phyloP scores from a whole-genome alignment of 2,329 filamentous ascomycete species.

The Colletotrichum theobromicola region DNA sequence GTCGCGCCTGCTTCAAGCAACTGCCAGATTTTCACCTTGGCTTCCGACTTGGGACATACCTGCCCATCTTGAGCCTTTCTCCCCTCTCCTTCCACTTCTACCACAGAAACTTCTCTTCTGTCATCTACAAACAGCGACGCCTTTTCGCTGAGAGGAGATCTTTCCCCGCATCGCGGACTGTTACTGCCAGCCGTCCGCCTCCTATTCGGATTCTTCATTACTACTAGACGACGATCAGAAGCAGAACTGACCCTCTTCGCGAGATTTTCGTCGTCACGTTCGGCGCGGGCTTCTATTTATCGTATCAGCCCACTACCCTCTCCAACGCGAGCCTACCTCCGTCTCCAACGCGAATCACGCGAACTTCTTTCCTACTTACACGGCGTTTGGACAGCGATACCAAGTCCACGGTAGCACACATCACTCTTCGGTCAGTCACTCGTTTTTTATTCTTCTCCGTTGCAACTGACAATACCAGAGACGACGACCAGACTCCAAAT shows the following conservation, averaged over 20 bases:
- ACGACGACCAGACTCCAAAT: background rate
- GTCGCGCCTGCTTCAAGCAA: background rate
- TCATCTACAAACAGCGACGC: background rate
- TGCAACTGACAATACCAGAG: background rate
- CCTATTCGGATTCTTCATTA: background rate
- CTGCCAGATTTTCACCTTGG: background rate
- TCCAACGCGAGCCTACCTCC: too few species aligned
- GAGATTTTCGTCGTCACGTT: accelerated
- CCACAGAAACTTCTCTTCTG: background rate
- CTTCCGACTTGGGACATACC: background rate
- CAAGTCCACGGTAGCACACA: background rate
- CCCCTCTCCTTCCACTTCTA: background rate
- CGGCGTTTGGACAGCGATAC: background rate
- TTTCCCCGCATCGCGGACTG: background rate
- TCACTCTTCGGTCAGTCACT: background rate
- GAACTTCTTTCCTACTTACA: background rate
- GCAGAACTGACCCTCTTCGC: background rate
- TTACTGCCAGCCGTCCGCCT: accelerated
- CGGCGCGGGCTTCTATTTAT: too few species aligned
- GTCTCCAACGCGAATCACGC: too few species aligned
- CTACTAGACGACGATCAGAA: background rate
- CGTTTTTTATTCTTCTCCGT: background rate
- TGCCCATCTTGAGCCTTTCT: background rate
- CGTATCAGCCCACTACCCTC: too few species aligned
- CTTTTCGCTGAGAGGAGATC: background rate